Evolutionary conservation across 1,284 basidiomycete species (phyloP), one percentile per base, ranked within the genome.

Genomic region (Malassezia brasiliensis): DNA sequence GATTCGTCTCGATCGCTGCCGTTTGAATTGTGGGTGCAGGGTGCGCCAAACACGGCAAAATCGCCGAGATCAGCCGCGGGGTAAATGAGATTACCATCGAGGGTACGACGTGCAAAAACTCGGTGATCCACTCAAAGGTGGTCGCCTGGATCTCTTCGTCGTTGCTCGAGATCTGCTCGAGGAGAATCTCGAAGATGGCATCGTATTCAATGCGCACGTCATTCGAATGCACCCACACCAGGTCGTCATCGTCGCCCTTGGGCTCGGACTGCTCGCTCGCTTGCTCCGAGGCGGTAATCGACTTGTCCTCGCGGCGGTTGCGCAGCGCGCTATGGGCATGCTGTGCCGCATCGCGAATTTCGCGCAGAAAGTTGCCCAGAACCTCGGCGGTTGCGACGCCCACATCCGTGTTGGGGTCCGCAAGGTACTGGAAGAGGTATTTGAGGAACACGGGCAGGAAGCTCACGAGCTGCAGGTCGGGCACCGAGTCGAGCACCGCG

Each of bases 381-480:
- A 94, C 81, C 59, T 87, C 87, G 73, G 94, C 88, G 6, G 93
- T 91, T 4, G 90, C 88, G 6, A 89, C 83, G 15, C 88, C 83
- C 14, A 99, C 91, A 66, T 99, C 93, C 65, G 88, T 85, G 11
- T 86, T 93, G 1, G 88, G 89, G 76, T 99, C 94, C 10, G 88
- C 88, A 12, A 98, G 83, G 73, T 96, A 98, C 77, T 88, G 90
- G 64, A 67, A 62, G 40, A 99, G 80, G 3, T 90, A 91, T 63
- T 96, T 90, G 38, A 99, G 77, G 74, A 98, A 94, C 66, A 93
- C 85, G 0, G 94, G 93, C 15, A 99, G 82, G 77, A 88, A 94
- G 30, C 86, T 85, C 47, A 98, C 87, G 20, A 99, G 81, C 74
- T 98, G 91, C 48, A 98, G 79, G 72, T 98, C 91, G 1, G 94